These are phyloP conservation scores for Blastosporella zonata DNA, from an alignment of 1,284 basidiomycete species.

Conservation along the genomic window DNA sequence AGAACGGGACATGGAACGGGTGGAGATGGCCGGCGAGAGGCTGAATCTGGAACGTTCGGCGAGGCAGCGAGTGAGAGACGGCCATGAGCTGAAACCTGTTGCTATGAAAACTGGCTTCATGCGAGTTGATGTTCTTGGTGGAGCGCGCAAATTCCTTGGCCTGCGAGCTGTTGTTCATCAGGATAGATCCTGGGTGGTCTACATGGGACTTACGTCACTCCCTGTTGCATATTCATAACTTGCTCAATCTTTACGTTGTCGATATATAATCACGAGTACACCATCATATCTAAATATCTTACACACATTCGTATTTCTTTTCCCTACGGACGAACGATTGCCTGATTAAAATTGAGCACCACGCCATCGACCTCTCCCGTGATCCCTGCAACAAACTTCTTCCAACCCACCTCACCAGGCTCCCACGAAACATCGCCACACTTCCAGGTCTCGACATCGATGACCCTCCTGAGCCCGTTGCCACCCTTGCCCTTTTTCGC, in stretches of 20 bases:
- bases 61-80: slow-evolving; percentile 23
- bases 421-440: slow-evolving; percentile 21
- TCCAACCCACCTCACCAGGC: slow-evolving; percentile 20
- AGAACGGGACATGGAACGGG: slow-evolving; percentile 22
- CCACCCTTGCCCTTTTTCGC: slow-evolving; percentile 17
- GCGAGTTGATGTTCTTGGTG: slow-evolving; percentile 36
- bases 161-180: slow-evolving; percentile 31
- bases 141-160: slow-evolving; percentile 36
- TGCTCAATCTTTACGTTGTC: not conserved
- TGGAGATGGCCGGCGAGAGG: slow-evolving; percentile 22
- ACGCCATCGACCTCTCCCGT: slow-evolving; percentile 20
- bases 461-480: slow-evolving; percentile 15
- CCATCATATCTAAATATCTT: not conserved
- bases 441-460: slow-evolving; percentile 22
- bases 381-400: slow-evolving; percentile 18
- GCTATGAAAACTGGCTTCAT: slow-evolving; percentile 23
- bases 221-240: slow-evolving; percentile 25
- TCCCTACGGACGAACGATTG: slow-evolving; percentile 20
- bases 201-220: slow-evolving; percentile 34
- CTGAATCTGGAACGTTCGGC: slow-evolving; percentile 23
- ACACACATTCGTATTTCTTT: not conserved
- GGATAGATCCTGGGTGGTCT: slow-evolving; percentile 35
- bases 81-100: slow-evolving; percentile 26
- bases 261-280: not conserved
- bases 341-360: slow-evolving; percentile 18